Base-by-base conservation (phyloP, 2,329 filamentous ascomycete genomes). In the Arthroderma uncinatum region DNA sequence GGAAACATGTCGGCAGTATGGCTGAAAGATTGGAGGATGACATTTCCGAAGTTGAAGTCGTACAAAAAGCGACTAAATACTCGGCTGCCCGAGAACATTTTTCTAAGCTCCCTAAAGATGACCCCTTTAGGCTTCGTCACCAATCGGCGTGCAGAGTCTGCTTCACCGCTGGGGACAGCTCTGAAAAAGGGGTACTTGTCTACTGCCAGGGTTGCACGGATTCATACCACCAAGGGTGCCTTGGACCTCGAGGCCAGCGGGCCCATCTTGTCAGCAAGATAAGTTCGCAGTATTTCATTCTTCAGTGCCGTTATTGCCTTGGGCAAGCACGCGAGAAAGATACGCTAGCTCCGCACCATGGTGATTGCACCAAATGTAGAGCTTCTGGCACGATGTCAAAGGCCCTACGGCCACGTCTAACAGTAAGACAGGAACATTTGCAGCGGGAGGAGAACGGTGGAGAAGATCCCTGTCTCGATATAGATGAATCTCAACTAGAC, bases 251-350 rank as follows among this genome's bases (percentile, higher is more conserved):
- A 53, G 81, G 79, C 54, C 76, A 70, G 10, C 81, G 93, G 59
- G 89, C 95, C n/a, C 93, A 97, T 68, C 74, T 93, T 36, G 89
- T 89, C 8, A 97, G 90, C 23, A 98, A 97, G 69, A 72, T 96
- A 55, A 84, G 78, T 1, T 76, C 85, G 0, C 82, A 85, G 1
- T 73, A 85, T 37, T 97, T 95, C 64, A 84, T 98, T 14, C 74
- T 98, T 39, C 93, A 98, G 68, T 98, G 93, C 73, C 85, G 84
- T 62, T 86, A 84, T 57, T 98, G 93, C 68, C 79, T 97, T 60
- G 85, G 85, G 2, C 67, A 79, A 19, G 79, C 83, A 48, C 75
- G 76, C 60, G 83, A 83, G 66, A 91, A 87, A 65, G 89, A 96
- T 62, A 61, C 65, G 0, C 78, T 76, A 16, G 83, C 85, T 0